phyloP scores from a whole-genome alignment of 805 yeast species.

The Saccharomyces mikatae region DNA sequence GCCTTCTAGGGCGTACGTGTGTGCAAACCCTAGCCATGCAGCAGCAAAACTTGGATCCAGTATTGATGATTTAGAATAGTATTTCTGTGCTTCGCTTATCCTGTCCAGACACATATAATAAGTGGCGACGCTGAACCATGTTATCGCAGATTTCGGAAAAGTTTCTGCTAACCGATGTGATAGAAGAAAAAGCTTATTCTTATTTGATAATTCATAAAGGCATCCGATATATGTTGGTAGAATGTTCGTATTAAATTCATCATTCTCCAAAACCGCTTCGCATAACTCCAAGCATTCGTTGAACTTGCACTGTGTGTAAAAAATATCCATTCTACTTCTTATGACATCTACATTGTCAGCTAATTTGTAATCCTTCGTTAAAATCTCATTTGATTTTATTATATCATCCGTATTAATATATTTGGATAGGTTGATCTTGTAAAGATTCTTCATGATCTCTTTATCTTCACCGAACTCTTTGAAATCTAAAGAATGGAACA shows the following conservation, averaged over 20 bases:
- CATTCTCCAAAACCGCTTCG: conserved; percentile 47
- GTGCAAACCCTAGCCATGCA: conserved; percentile 98
- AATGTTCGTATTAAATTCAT: conserved; percentile 62
- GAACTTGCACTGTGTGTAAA: conserved; percentile 70
- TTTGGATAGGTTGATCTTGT: conserved; percentile 69
- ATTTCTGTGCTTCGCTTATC: conserved; percentile 74
- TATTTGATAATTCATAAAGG: conserved; percentile 74
- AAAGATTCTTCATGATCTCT: conserved; percentile 68
- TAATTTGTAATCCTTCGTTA: conserved; percentile 66
- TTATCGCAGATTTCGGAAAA: conserved; percentile 70
- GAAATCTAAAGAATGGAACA: conserved; percentile 52
- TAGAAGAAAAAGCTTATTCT: conserved; percentile 66
- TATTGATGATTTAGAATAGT: conserved; percentile 81
- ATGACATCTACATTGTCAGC: conserved; percentile 63
- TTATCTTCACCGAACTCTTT: conserved; percentile 65
- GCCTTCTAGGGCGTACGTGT: conserved; percentile 95
- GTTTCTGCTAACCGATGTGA: conserved; percentile 82
- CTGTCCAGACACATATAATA: conserved; percentile 73
- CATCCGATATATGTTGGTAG: conserved; percentile 78
- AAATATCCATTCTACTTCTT: conserved; percentile 57
- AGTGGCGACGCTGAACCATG: conserved; percentile 90
- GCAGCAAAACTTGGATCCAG: conserved; percentile 84
- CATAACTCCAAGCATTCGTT: conserved; percentile 69
- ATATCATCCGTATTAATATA: conserved; percentile 51
- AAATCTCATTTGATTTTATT: conserved; percentile 55